These are phyloP conservation scores for Trichoderma gracile DNA, from an alignment of 2,329 filamentous ascomycete genomes.

Conservation along the genomic window DNA sequence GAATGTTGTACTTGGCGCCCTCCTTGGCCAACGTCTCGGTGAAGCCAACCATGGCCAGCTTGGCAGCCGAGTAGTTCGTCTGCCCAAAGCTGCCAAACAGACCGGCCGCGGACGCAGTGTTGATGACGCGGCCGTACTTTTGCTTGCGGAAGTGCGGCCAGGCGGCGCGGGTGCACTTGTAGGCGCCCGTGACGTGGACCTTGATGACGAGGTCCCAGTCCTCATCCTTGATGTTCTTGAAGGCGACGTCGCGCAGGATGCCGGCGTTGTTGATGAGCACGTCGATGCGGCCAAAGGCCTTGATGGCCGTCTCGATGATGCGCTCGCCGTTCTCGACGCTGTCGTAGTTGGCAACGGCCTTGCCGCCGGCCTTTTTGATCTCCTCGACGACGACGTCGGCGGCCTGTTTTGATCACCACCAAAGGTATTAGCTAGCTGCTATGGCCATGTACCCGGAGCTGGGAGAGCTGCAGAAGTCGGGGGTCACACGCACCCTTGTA, in stretches of 20 bases:
- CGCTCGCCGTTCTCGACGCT: conserved; percentile 88
- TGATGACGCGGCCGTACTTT: conserved; percentile 96
- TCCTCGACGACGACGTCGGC: conserved; percentile 81
- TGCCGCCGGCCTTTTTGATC: conserved; percentile 85
- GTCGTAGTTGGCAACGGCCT: conserved; percentile 97
- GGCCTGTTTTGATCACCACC: conserved; percentile 52
- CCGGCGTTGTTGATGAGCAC: conserved; percentile 97
- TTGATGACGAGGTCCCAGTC: conserved; percentile 96
- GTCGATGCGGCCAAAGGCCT: conserved; percentile 83
- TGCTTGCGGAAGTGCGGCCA: conserved; percentile 99
- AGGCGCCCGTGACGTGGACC: conserved; percentile 90
- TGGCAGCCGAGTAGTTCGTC: conserved; percentile 95
- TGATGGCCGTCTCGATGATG: conserved; percentile 88
- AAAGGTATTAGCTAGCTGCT: conserved; percentile 24
- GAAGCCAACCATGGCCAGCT: conserved; percentile 93
- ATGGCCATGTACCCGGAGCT: neutral
- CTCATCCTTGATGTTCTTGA: conserved; percentile 97
- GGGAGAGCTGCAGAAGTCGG: neutral
- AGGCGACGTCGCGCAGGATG: conserved; percentile 91
- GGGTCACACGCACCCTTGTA: conserved; percentile 64
- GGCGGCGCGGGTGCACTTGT: conserved; percentile 91
- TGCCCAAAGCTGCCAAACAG: conserved; percentile 96
- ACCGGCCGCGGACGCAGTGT: conserved; percentile 93
- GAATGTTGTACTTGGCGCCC: conserved; percentile 95
- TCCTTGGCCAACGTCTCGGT: conserved; percentile 98